Base-by-base conservation (phyloP, 2,329 filamentous ascomycete species). In the Cytospora piceicola region DNA sequence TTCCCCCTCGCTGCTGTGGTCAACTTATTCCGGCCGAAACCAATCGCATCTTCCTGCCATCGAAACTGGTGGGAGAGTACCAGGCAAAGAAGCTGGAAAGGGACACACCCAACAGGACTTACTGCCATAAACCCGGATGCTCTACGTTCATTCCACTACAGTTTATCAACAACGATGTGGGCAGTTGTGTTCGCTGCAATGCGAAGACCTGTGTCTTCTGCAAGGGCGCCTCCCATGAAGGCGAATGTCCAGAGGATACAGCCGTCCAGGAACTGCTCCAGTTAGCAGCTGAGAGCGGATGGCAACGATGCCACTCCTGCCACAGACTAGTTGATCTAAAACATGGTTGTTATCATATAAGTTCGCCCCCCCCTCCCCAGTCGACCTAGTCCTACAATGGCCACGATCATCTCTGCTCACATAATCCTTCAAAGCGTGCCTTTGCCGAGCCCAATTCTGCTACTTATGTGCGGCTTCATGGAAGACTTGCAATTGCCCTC, bases 311-410 rank as follows among this genome's bases (percentile, higher is more conserved):
- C 65, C 72, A 71, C 3, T 65, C 68, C 0, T 88, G 86, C 68
- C 70, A 68, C 2, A 64, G 75, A 0, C 46, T 88, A 17, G 77
- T 88, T 0, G 83, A 87, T 71, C 73, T 85, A 0, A 29, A 71
- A 0, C 22, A 34, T 0, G 85, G 86, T 2, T 88, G 85, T 67
- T 76, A 82, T 58, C 85, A 88, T 59, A 88, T 88, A 9, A 84
- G 85, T 87, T 69, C 71, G 82, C n/a, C n/a, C n/a, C n/a, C n/a
- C n/a, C n/a, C n/a, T 81, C 7, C 22, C 24, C 15, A 27, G 17
- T 14, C n/a, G 29, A 30, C 49, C 53, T 32, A 17, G 12, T 27
- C 20, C 11, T 15, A 24, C 34, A 30, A 24, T 36, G 22, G 34
- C 20, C 8, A 30, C 39, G 53, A 14, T 27, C 11, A 17, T 8